A percentile compares a stretch with the other conserved stretches of the same genome.
phyloP scores from a whole-genome alignment of 169 alveolate genomes.

The Prorocentrum cordatum region DNA sequence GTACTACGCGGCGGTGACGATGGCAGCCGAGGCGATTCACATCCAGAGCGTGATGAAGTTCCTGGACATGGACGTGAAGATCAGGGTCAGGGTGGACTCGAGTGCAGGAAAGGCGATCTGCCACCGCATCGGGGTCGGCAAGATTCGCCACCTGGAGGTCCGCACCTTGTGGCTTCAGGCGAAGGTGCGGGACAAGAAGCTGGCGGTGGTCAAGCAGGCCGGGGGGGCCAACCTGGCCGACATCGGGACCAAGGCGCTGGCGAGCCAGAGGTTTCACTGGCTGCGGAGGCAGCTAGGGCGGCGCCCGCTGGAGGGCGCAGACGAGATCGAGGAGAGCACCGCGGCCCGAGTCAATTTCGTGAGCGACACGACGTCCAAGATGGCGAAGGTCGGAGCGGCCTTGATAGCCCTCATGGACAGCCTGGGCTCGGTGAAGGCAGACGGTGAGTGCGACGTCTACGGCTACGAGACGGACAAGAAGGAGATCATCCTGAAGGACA shows the following conservation, averaged over 20 bases:
- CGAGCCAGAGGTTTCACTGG: not conserved
- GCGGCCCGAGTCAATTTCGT: no score
- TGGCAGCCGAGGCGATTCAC: not conserved
- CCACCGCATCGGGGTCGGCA: not conserved
- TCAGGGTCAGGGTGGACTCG: not conserved
- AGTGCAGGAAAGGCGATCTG: not conserved
- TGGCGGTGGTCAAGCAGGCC: not conserved
- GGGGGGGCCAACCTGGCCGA: not conserved
- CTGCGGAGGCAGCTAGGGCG: no score
- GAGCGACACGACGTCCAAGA: no score
- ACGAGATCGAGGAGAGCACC: no score
- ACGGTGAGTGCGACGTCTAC: no score
- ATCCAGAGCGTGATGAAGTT: not conserved
- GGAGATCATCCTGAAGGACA: no score
- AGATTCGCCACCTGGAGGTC: not conserved
- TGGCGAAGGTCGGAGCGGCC: no score
- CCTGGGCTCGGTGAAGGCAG: no score
- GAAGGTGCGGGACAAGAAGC: not conserved
- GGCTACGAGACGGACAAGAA: no score
- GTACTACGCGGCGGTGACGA: not conserved
- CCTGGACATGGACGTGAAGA: not conserved
- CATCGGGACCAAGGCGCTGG: not conserved
- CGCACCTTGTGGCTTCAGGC: not conserved
- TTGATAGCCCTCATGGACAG: no score
- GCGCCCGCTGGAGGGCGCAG: no score